Conservation (phyloP, 805 yeast species). For the Middelhovenomyces tepae region DNA sequence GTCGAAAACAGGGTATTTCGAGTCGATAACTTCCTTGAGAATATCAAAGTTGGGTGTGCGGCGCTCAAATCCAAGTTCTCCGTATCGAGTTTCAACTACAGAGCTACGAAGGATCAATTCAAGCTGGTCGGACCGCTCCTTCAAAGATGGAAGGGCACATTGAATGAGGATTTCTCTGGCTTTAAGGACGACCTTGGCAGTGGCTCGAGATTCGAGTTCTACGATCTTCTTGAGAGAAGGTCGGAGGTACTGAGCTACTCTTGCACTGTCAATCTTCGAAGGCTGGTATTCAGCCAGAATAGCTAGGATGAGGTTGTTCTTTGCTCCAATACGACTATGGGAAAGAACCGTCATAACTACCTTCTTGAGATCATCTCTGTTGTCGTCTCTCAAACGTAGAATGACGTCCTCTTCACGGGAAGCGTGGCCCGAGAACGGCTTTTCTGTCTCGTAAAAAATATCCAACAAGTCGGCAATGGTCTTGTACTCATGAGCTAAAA, state of each 20-base stretch:
- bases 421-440: conserved; percentile 65
- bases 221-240: conserved; percentile 69
- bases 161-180: conserved; percentile 95
- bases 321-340: conserved; percentile 88
- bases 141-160: conserved; percentile 91
- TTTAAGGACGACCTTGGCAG: conserved; percentile 88
- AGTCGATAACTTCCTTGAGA: conserved; percentile 87
- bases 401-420: conserved; percentile 84
- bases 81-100: conserved; percentile 82
- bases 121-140: conserved; percentile 93
- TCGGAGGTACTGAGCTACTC: conserved; percentile 59
- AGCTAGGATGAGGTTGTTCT: conserved; percentile 81
- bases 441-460: conserved; percentile 72
- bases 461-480: conserved; percentile 62
- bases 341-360: conserved; percentile 73
- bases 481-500: conserved; percentile 73
- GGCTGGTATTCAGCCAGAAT: conserved; percentile 78
- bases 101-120: conserved; percentile 91
- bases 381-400: conserved; percentile 77
- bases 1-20: conserved; percentile 92
- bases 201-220: conserved; percentile 79
- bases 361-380: conserved; percentile 61
- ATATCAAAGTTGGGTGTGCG: conserved; percentile 73
- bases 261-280: conserved; percentile 60
- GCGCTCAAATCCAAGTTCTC: conserved; percentile 69